Evolutionary conservation across 352 stramenopile genomes (phyloP).

Genomic region (Globisporangium echinulatum): DNA sequence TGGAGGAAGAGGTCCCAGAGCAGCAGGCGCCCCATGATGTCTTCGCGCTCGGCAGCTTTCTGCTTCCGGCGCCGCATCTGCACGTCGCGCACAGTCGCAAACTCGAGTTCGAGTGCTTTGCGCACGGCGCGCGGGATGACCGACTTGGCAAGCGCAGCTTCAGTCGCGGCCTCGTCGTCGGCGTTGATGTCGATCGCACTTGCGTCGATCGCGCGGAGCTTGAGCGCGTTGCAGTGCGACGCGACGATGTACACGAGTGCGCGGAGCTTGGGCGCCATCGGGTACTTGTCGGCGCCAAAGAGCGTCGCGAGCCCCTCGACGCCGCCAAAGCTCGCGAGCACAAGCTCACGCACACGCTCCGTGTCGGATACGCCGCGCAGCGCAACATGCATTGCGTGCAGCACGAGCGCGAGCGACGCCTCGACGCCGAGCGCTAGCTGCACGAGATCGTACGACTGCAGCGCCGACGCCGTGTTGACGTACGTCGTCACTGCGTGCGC

Average conservation of each 20-base stretch:
- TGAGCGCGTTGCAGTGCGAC: conserved; percentile 41
- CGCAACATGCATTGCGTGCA: conserved; percentile 32
- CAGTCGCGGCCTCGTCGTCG: conserved; percentile 67
- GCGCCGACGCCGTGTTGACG: conserved; percentile 27
- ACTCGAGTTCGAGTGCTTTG: conserved; percentile 47
- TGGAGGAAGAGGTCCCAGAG: conserved; percentile 83
- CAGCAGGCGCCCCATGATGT: conserved; percentile 48
- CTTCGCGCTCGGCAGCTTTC: conserved; percentile 44
- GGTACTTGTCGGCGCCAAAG: conserved; percentile 52
- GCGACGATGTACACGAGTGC: conserved; percentile 59
- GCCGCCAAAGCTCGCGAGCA: conserved; percentile 56
- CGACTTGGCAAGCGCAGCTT: conserved; percentile 51
- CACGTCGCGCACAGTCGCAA: conserved; percentile 26
- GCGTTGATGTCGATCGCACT: conserved; percentile 69
- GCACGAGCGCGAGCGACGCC: conserved; percentile 28
- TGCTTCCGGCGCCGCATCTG: conserved; percentile 43
- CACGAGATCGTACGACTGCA: conserved; percentile 45
- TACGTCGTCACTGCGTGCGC: conserved; percentile 51
- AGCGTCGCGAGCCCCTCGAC: conserved; percentile 50
- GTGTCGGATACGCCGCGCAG: conserved; percentile 37
- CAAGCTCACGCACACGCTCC: conserved; percentile 35
- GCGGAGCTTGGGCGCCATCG: conserved; percentile 38
- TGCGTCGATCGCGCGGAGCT: conserved; percentile 26
- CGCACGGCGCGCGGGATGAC: conserved; percentile 64
- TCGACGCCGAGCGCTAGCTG: conserved; percentile 45